Percentiles rank a stretch among this genome's conserved stretches.
phyloP scores from a whole-genome alignment of 2,329 filamentous ascomycete genomes.

The Pestalotiopsis sp. region DNA sequence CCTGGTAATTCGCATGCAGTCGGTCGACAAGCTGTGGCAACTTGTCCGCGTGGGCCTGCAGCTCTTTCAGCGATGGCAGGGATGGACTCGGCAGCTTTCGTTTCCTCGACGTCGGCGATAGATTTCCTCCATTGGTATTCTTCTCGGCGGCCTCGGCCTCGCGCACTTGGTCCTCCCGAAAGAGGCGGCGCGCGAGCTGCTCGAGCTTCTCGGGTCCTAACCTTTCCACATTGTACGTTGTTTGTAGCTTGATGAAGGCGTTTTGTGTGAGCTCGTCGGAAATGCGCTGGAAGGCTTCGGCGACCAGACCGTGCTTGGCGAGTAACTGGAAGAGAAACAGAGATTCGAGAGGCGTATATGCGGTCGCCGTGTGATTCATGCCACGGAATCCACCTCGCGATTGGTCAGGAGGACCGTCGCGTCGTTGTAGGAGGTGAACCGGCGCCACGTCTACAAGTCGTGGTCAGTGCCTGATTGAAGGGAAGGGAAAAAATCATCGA shows the following conservation, averaged over 20 bases:
- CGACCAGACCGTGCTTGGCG: conserved; percentile 66
- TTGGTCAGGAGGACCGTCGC: conserved; percentile 57
- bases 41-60: conserved; percentile 66
- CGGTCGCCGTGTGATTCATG: conserved; percentile 60
- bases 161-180: conserved; percentile 71
- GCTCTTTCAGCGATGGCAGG: conserved; percentile 67
- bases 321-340: conserved; percentile 84
- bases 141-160: conserved; percentile 47
- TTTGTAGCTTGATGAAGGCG: conserved; percentile 69
- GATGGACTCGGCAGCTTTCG: conserved; percentile 72
- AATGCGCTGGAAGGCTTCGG: conserved; percentile 70
- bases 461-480: conserved; percentile 19
- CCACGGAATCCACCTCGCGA: conserved; percentile 58
- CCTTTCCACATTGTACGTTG: conserved; percentile 72
- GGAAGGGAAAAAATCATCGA: conserved; percentile 1
- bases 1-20: conserved; percentile 76
- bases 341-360: conserved; percentile 84
- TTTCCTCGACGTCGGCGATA: conserved; percentile 67
- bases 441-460: conserved; percentile 53
- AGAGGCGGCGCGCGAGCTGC: conserved; percentile 74
- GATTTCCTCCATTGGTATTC: conserved; percentile 42
- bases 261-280: conserved; percentile 77
- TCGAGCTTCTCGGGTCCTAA: conserved; percentile 79
- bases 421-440: conserved; percentile 55
- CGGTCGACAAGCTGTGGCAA: conserved; percentile 73